These are phyloP conservation scores for Blastobotrys elegans DNA, from an alignment of 1,139 yeast species.

Conservation along the genomic window DNA sequence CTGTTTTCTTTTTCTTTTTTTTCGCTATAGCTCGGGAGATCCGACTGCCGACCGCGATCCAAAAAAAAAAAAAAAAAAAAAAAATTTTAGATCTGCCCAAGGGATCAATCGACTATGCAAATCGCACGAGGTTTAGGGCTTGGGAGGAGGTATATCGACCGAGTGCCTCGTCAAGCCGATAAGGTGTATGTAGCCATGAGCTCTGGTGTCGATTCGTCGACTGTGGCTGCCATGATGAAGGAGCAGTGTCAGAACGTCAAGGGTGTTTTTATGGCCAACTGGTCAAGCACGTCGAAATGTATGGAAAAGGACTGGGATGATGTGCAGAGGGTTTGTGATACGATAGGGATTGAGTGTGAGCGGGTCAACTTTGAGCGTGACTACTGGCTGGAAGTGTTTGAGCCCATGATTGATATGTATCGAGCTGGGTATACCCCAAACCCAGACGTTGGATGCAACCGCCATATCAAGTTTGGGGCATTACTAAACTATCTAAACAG, in stretches of 20 bases:
- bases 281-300: conserved; percentile 70
- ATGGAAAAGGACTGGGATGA: conserved; percentile 87
- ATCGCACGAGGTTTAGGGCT: neutral
- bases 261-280: conserved; percentile 91
- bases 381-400: conserved; percentile 88
- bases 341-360: conserved; percentile 62
- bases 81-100: neutral
- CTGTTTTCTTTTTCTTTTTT: no score
- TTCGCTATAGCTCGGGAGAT: no score
- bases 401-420: conserved; percentile 80
- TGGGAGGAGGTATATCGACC: neutral
- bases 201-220: conserved; percentile 94
- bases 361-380: conserved; percentile 82
- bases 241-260: conserved; percentile 49
- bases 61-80: neutral
- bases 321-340: conserved; percentile 59
- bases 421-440: conserved; percentile 79
- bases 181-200: conserved; percentile 85
- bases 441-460: conserved; percentile 89
- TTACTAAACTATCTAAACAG: conserved; percentile 49
- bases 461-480: conserved; percentile 79
- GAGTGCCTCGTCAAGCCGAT: conserved; percentile 11
- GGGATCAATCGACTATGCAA: neutral
- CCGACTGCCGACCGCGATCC: no score
- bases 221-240: conserved; percentile 66